Base-by-base conservation (phyloP, 23 red algal genomes). In the Gracilaria domingensis region DNA sequence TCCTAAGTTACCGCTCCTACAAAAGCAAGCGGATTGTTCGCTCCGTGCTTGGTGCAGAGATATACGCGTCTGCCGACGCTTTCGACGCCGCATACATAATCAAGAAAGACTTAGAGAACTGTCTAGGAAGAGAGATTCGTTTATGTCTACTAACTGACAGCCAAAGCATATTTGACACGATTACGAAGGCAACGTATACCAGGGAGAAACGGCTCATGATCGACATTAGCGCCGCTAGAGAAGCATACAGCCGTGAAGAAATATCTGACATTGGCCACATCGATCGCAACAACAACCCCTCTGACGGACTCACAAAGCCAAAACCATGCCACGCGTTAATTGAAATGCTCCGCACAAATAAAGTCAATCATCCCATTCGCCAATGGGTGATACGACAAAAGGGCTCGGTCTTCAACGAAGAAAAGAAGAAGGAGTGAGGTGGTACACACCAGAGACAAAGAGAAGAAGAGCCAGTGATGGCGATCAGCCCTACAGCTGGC, bases 241-340 rank as follows among this genome's bases (percentile, higher is more conserved):
- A 85, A 8, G 57, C 54, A 24, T 85, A 85, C 54, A 14, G 36
- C 50, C 16, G 14, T 23, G 0, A 85, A 33, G 81, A 66, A 12
- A 85, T 85, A 35, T 85, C 81, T 12, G 37, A 85, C 25, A 53
- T 85, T 45, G 81, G 51, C 51, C 45, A 66, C 16, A 71, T 85
- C 57, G 0, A 21, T 24, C 25, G 18, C 24, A 23, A 66, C 8
- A 24, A 66, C 81, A 85, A 85, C 23, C 57, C 49, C 9, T 53
- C 55, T 8, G 81, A 85, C 81, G 81, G 37, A 8, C 53, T 85
- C 24, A 85, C 58, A 5, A 85, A 85, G 56, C 28, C 23, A 18
- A 1, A 59, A 34, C 64, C 64, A 8, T 65, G 56, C 32, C 26
- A 30, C 17, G 45, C 37, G 17, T 30, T 85, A 8, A 59, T 66